phyloP scores from a whole-genome alignment of 345 rosid species.

The Melaleuca alternifolia region DNA sequence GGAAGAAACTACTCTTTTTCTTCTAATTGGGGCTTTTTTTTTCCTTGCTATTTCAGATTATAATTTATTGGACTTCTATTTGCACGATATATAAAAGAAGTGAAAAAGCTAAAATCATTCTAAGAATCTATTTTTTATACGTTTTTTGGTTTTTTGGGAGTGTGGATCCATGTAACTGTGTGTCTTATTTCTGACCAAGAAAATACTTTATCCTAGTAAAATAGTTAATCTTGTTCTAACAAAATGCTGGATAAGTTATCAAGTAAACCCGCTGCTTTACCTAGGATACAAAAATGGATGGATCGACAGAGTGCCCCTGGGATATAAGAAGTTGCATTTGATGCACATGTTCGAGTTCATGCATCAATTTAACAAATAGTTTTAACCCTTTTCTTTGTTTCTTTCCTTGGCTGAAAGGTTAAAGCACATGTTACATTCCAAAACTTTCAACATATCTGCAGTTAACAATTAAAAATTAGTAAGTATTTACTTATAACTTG shows the following conservation, averaged over 20 bases:
- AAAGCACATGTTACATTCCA: background rate
- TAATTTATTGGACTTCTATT: background rate
- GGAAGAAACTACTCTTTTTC: background rate
- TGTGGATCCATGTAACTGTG: background rate
- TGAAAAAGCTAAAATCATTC: background rate
- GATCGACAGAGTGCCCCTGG: background rate
- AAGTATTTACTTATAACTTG: background rate
- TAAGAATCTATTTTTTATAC: background rate
- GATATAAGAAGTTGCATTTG: background rate
- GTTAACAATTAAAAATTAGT: background rate
- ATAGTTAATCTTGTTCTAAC: background rate
- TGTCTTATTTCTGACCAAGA: background rate
- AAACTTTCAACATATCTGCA: background rate
- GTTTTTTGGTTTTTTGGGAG: background rate
- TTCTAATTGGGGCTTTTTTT: background rate
- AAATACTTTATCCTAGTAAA: background rate
- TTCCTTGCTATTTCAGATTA: background rate
- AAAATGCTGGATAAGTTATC: background rate
- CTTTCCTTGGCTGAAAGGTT: background rate
- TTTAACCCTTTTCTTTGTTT: background rate
- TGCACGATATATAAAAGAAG: background rate
- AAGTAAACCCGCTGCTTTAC: background rate
- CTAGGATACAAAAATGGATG: background rate
- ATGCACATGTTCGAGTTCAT: background rate
- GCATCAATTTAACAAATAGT: background rate